Evolutionary conservation across 169 alveolate genomes (phyloP).

Genomic region (Perkinsus chesapeaki): DNA sequence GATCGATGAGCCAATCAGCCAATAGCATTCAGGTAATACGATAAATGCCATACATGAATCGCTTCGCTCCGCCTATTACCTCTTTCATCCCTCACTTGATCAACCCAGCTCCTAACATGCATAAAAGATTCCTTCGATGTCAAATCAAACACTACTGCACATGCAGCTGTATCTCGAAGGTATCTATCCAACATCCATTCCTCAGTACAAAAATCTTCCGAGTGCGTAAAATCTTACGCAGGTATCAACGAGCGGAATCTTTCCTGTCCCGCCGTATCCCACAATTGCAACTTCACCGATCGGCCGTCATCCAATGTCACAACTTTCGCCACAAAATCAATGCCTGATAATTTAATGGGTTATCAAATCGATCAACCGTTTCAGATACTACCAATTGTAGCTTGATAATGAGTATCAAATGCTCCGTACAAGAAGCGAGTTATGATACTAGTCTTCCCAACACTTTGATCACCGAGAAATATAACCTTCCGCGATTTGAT

Average conservation of each 20-base stretch:
- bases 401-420: constrained; percentile 80
- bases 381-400: constrained; percentile 47
- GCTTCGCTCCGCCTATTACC: neutral
- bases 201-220: constrained; percentile 28
- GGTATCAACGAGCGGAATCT: constrained; percentile 51
- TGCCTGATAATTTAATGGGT: no score
- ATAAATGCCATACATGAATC: no score
- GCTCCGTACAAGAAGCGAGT: constrained; percentile 88
- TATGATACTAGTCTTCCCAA: constrained; percentile 90
- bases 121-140: constrained; percentile 73
- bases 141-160: constrained; percentile 82
- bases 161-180: constrained; percentile 89
- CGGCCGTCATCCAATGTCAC: constrained; percentile 47
- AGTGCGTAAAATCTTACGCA: constrained; percentile 55
- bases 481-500: constrained; percentile 23
- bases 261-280: constrained; percentile 80
- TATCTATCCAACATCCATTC: constrained; percentile 42
- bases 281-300: constrained; percentile 51
- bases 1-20: no score
- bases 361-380: no score
- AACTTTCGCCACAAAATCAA: constrained; percentile 70
- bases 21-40: no score
- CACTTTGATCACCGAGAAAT: constrained; percentile 65
- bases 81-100: neutral
- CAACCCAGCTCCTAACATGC: constrained; percentile 76